Base-by-base conservation (phyloP, 768 basidiomycete genomes). In the Coprinopsis marcescibilis region DNA sequence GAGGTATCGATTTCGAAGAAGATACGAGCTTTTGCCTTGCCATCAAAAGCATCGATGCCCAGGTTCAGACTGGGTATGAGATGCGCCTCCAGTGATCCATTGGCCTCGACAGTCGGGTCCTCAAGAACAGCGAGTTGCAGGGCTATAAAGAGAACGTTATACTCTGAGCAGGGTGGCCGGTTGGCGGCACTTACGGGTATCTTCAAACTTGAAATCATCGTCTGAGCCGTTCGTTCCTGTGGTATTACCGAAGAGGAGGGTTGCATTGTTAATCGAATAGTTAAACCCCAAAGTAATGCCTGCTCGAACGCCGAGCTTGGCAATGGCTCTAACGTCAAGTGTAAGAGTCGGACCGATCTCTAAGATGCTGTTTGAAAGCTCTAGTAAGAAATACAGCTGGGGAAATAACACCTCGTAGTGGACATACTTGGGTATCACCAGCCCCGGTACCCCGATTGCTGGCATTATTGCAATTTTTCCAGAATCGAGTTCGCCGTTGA, bases 31-130 rank as follows among this genome's bases (percentile, higher is more conserved):
- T 64, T 49, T 3, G 61, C 68, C 8, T 54, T 45, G 29, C 59
- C 60, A n/a, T 54, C 63, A 2, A 78, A 59, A 4, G 71, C 70
- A 13, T 60, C 57, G 25, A 79, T 53, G 8, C 70, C 70, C 43
- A 79, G 60, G 45, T 69, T 68, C 42, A 77, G 47, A 25, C 59
- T 57, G 0, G 76, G 77, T 48, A 72, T 75, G 30, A 78, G 58
- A 52, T 78, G 75, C 2, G 68, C 75, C 21, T 61, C 57, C 27
- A 77, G 44, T 2, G 56, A 63, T 13, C 70, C 72, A 2, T 65
- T 67, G 4, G 69, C 64, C 5, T 60, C 62, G 13, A 67, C 66
- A 26, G 58, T 62, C 3, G 73, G 69, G 47, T 56, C 60, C n/a
- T n/a, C n/a, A n/a, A n/a, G n/a, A 6, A 65, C 67, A 6, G 65